phyloP scores from a whole-genome alignment of 1,284 basidiomycete species.

The Moniliophthora roreri region DNA sequence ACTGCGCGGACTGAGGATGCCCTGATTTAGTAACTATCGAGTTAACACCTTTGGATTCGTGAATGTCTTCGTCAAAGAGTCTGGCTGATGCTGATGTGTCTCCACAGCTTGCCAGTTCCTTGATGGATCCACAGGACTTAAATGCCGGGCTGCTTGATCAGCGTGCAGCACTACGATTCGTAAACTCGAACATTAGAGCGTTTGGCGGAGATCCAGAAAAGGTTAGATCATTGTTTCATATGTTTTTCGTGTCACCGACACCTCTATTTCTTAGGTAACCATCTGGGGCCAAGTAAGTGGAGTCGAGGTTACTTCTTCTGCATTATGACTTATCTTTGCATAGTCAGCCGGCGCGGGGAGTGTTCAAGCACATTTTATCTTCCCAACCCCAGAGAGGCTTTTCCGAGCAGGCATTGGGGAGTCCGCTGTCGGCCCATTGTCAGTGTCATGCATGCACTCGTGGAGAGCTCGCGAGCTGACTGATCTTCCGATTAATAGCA shows the following conservation, averaged over 20 bases:
- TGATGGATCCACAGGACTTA: slow-evolving; percentile 39
- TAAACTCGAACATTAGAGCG: slow-evolving; percentile 17
- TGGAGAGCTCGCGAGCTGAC: neutral
- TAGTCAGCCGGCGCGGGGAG: slow-evolving; percentile 62
- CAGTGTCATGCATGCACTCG: slow-evolving; percentile 20
- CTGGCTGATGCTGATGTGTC: slow-evolving; percentile 8
- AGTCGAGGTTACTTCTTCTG: neutral
- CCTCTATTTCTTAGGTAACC: slow-evolving; percentile 43
- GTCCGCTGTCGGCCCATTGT: slow-evolving; percentile 58
- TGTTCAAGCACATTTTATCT: slow-evolving; percentile 50
- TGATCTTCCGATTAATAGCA: slow-evolving; percentile 32
- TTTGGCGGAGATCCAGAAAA: slow-evolving; percentile 21
- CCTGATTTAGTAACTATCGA: slow-evolving; percentile 47
- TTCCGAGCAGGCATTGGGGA: slow-evolving; percentile 59
- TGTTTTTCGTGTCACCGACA: neutral
- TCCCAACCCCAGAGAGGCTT: slow-evolving; percentile 35
- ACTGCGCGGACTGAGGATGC: neutral
- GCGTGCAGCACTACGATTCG: slow-evolving; percentile 15
- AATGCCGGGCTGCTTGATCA: slow-evolving; percentile 19
- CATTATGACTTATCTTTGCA: neutral
- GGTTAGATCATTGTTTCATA: slow-evolving; percentile 5
- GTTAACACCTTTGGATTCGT: slow-evolving; percentile 63
- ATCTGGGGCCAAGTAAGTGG: slow-evolving; percentile 56
- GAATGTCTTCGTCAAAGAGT: slow-evolving; percentile 17
- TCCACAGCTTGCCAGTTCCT: slow-evolving; percentile 47